Percentiles rank a stretch among this genome's conserved stretches.
phyloP scores from a whole-genome alignment of 495 filamentous ascomycete species.

The Aspergillus haitiensis region DNA sequence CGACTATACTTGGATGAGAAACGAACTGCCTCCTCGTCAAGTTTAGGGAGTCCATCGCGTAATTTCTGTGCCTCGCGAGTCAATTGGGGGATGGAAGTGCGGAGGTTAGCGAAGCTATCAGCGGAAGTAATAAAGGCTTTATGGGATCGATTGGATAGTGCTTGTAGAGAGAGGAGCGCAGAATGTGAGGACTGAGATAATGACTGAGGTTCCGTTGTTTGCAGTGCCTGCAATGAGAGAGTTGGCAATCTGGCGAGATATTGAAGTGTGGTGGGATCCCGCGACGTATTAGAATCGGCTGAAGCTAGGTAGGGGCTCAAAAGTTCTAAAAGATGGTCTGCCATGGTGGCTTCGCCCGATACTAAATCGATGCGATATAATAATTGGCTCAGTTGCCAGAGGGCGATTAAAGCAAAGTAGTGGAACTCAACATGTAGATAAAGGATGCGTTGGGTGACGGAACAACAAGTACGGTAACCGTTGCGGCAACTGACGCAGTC shows the following conservation, averaged over 20 bases:
- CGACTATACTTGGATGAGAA: slow-evolving; percentile 84
- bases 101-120: slow-evolving; percentile 70
- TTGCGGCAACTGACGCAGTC: slow-evolving; percentile 39
- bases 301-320: slow-evolving; percentile 62
- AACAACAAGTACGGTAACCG: slow-evolving; percentile 28
- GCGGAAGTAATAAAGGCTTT: slow-evolving; percentile 80
- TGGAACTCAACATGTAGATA: background rate
- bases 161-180: slow-evolving; percentile 81
- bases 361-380: background rate
- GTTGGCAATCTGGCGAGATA: slow-evolving; percentile 83
- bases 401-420: background rate
- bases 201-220: slow-evolving; percentile 72
- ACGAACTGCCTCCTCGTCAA: slow-evolving; percentile 73
- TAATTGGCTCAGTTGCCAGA: too few species aligned
- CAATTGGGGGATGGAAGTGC: slow-evolving; percentile 65
- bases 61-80: slow-evolving; percentile 63
- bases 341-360: slow-evolving; percentile 45
- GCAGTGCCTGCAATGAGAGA: slow-evolving; percentile 71
- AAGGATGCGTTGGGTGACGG: slow-evolving; percentile 6
- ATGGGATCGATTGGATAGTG: slow-evolving; percentile 89
- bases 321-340: slow-evolving; percentile 72
- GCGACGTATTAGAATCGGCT: slow-evolving; percentile 27
- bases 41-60: slow-evolving; percentile 67
- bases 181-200: slow-evolving; percentile 79
- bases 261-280: slow-evolving; percentile 52